Conservation (phyloP, 768 basidiomycete genomes). For the Lanmaoa pseudosensibilis region DNA sequence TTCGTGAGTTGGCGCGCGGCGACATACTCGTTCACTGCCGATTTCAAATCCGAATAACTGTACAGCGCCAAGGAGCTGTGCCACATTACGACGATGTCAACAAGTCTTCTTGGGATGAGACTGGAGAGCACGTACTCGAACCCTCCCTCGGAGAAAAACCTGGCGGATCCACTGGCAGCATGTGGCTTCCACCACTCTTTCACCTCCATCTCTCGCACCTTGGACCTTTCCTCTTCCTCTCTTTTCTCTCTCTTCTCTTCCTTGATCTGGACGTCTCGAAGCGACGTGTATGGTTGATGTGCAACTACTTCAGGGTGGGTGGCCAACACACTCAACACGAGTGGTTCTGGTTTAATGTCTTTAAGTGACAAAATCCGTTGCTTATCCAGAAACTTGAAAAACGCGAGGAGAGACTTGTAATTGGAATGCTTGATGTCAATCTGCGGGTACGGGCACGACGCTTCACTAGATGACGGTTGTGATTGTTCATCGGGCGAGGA, state of each 20-base stretch:
- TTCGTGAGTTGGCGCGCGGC: conserved; percentile 61
- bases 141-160: conserved; percentile 63
- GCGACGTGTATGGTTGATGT: conserved; percentile 55
- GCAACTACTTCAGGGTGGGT: conserved; percentile 55
- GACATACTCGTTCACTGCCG: conserved; percentile 64
- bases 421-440: conserved; percentile 78
- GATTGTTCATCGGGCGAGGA: conserved; percentile 7
- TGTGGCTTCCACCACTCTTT: conserved; percentile 79
- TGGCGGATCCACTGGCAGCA: conserved; percentile 42
- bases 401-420: conserved; percentile 78
- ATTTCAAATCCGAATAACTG: conserved; percentile 54
- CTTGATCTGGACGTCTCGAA: conserved; percentile 65
- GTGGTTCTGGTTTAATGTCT: conserved; percentile 51
- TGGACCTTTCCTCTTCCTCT: conserved; percentile 49
- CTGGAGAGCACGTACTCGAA: conserved; percentile 50
- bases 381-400: conserved; percentile 79
- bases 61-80: conserved; percentile 55
- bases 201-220: conserved; percentile 54
- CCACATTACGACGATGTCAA: neutral
- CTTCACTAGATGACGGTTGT: conserved; percentile 6
- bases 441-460: conserved; percentile 37
- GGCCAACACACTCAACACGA: conserved; percentile 53
- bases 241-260: conserved; percentile 58
- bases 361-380: conserved; percentile 72
- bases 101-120: neutral